phyloP scores from a whole-genome alignment of 225 moss, liverwort and hornwort species.

The Anthoceros angustus region DNA sequence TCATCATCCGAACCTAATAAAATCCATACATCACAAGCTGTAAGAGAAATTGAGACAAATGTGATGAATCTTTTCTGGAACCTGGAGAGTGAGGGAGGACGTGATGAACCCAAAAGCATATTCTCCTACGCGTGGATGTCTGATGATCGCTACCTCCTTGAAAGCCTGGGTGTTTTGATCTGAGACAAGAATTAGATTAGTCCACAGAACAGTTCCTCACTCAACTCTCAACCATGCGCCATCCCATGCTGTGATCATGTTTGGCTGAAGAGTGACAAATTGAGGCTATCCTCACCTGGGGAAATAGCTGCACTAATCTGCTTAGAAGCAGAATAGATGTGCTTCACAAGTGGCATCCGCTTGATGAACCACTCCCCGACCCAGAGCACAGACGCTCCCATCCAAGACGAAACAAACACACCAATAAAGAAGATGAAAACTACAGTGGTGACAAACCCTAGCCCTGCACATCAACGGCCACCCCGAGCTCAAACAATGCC shows the following conservation, averaged over 20 bases:
- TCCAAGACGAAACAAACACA: conserved; percentile 98
- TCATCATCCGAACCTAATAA: background rate
- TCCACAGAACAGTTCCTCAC: too few species aligned
- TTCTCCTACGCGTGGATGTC: conserved; percentile 93
- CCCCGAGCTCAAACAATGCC: background rate
- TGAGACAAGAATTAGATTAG: conserved; percentile 9
- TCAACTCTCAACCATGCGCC: too few species aligned
- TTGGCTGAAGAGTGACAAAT: conserved; percentile 9
- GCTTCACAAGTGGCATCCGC: conserved; percentile 97
- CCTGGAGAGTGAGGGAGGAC: conserved; percentile 82
- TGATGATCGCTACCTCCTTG: conserved; percentile 94
- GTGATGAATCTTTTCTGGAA: conserved; percentile 9
- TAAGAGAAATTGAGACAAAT: too few species aligned
- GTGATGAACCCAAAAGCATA: conserved; percentile 97
- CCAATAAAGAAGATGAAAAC: conserved; percentile 96
- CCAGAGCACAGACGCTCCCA: conserved; percentile 85
- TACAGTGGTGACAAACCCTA: conserved; percentile 87
- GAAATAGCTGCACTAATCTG: conserved; percentile 99
- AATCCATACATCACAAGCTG: background rate
- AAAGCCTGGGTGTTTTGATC: conserved; percentile 99
- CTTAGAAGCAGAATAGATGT: conserved; percentile 97
- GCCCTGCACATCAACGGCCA: conserved; percentile 35
- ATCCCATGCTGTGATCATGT: conserved; percentile 1
- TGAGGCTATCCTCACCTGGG: conserved; percentile 38
- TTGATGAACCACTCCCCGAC: conserved; percentile 99